phyloP scores from a whole-genome alignment of 306 rosid species.

The Dryas alaskensis region DNA sequence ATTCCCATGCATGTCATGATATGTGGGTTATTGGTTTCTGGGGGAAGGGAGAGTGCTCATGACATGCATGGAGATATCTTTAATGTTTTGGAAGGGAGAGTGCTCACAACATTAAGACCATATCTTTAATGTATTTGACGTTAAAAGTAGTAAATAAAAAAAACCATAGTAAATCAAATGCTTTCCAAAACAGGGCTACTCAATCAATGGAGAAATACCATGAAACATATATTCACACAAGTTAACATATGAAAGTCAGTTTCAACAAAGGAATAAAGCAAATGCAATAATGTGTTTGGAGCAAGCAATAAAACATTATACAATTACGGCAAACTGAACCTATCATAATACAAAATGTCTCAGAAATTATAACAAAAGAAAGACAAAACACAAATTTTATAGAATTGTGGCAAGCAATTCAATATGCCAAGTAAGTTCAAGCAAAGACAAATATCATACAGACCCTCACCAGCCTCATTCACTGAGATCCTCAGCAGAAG shows the following conservation, averaged over 20 bases:
- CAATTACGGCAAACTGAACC: slow-evolving; percentile 11
- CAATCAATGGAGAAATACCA: not conserved
- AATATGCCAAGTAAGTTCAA: slow-evolving; percentile 12
- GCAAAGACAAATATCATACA: not conserved
- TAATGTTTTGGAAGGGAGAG: no score
- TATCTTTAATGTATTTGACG: not conserved
- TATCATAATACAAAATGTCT: not conserved
- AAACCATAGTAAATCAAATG: not conserved
- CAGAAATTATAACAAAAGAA: not conserved
- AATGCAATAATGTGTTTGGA: not conserved
- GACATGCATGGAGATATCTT: no score
- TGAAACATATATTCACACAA: not conserved
- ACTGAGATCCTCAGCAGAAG: slow-evolving; percentile 9
- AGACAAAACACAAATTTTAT: not conserved
- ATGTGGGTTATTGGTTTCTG: not conserved
- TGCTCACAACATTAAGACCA: not conserved
- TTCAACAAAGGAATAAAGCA: slow-evolving; percentile 8
- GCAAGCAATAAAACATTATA: not conserved
- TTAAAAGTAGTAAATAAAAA: no score
- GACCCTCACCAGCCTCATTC: slow-evolving; percentile 32
- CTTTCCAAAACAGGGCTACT: not conserved
- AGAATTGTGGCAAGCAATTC: slow-evolving; percentile 8
- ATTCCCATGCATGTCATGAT: not conserved
- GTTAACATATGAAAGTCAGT: not conserved
- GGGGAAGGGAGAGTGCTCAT: not conserved